Evolutionary conservation across 1,284 basidiomycete species (phyloP), one percentile per base, ranked within the genome.

Genomic region (Moesziomyces globuligerus): DNA sequence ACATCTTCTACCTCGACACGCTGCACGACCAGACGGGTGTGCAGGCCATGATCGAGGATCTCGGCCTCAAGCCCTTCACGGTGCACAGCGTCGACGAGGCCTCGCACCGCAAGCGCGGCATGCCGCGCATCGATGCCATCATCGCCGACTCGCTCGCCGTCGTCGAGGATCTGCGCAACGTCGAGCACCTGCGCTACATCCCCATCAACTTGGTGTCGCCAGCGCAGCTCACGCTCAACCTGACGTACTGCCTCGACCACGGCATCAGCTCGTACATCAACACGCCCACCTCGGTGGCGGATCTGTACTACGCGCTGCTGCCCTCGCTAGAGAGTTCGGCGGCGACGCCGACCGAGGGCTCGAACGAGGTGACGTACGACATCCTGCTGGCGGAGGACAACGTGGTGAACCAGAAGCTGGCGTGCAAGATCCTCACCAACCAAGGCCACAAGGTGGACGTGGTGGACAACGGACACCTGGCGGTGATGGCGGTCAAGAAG

Each of bases 361-460:
- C 90, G 88, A 75, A 90, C 82, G 92, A 97, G 75, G 87, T 92
- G 18, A 88, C 90, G 7, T 94, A 93, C 83, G 92, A 92, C 83
- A 95, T 98, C 68, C 86, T 98, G n/a, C 87, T 98, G 7, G 95
- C 95, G 0, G 95, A 99, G 83, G 96, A 98, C 83, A 98, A 98
- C 79, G 85, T 95, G 72, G 95, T 98, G 66, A 98, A 98, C 85
- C 95, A 98, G 85, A 93, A 94, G 82, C 84, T 98, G 7, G 96
- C 96, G 0, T 91, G 96, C 74, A 97, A 97, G 86, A 93, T 98
- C 72, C 85, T 99, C 32, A 94, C 98, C 84, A 95, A 94, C 81
- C 94, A 94, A 51, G 95, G 95, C 0, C 96, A 98, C 83, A 89
- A 89, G 39, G 93, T 97, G 29, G 93, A 97, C 85, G 94, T 98